phyloP scores from a whole-genome alignment of 2,329 filamentous ascomycete genomes.

The Colletotrichum sublineola region DNA sequence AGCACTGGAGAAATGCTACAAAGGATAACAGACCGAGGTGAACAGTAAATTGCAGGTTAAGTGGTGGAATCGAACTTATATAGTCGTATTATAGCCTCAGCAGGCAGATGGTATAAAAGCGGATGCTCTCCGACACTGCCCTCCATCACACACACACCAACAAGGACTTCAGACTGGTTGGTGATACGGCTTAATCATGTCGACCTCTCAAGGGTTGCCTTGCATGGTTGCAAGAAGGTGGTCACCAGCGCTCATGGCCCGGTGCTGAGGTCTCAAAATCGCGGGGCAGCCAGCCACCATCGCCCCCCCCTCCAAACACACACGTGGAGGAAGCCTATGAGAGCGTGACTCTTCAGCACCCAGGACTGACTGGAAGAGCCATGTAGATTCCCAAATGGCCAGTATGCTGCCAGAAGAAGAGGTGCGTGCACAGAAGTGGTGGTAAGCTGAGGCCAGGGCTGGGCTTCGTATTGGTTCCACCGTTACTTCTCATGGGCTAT shows the following conservation, averaged over 20 bases:
- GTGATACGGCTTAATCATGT: slow-evolving; percentile 36
- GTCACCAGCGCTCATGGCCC: slow-evolving; percentile 45
- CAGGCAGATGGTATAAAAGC: slow-evolving; percentile 16
- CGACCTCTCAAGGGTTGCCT: slow-evolving; percentile 44
- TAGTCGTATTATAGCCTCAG: slow-evolving; percentile 30
- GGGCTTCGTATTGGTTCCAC: slow-evolving; percentile 15
- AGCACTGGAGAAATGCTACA: slow-evolving; percentile 6
- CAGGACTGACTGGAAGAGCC: slow-evolving; percentile 12
- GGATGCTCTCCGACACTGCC: slow-evolving; percentile 20
- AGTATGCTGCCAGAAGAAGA: slow-evolving; percentile 12
- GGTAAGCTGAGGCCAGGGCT: slow-evolving; percentile 34
- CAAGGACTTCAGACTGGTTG: slow-evolving; percentile 23
- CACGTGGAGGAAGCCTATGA: slow-evolving; percentile 43
- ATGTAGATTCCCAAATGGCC: slow-evolving; percentile 13
- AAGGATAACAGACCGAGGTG: slow-evolving; percentile 4
- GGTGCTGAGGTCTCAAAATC: slow-evolving; percentile 43
- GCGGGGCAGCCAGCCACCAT: slow-evolving; percentile 39
- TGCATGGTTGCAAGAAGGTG: slow-evolving; percentile 45
- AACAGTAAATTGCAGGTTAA: neutral
- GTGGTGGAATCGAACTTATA: slow-evolving; percentile 32
- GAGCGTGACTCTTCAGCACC: slow-evolving; percentile 31
- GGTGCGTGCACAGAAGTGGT: slow-evolving; percentile 25
- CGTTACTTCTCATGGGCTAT: slow-evolving; percentile 10
- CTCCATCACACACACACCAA: slow-evolving; percentile 27
- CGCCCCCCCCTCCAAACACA: slow-evolving; percentile 29